Base-by-base conservation (phyloP, 202 grass and related monocot species). In the Cymbopogon flexuosus region DNA sequence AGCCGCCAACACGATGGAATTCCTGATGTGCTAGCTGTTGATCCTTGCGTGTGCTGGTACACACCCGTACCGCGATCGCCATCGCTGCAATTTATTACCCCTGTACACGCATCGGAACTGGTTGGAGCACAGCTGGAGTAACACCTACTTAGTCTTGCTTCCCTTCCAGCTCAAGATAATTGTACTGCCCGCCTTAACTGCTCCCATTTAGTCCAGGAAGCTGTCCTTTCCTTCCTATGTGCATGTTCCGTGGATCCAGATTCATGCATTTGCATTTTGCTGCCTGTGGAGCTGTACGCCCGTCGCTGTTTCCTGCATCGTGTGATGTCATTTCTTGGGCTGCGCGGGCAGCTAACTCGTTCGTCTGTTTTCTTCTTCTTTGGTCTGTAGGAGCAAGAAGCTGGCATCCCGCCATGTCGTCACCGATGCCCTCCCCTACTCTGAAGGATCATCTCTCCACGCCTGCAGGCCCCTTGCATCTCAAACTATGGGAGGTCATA, bases 401-500 rank as follows among this genome's bases (percentile, higher is more conserved):
- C 73, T 73, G 65, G 52, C 58, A 39, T 62, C 78, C 79, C 35
- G 18, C 16, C 10, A 90, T 90, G 88, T 80, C 80, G 7, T 72
- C 79, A 0, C 79, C 73, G 11, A 64, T 62, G 5, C 72, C 85
- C 9, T 80, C 86, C 14, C 83, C 92, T 13, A 89, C 87, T 58
- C 75, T 94, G 79, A 89, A 94, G 79, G 89, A 91, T 68, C 84
- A 91, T 78, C 85, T 94, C 83, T 94, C 89, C 11, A 33, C 54
- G 24, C 85, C 80, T 29, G 89, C 92, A 21, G 89, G 89, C 35
- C 86, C 89, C 23, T 75, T 85, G 63, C 89, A 90, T 73, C 92
- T 94, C 59, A 91, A 94, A 87, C 45, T 94, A 85, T 94, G 92
- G 92, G 84, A 91, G 76, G 84, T 91, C 47, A 64, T 94, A 68